Evolutionary conservation across 768 basidiomycete genomes (phyloP).

Genomic region (Baorangia bicolor): DNA sequence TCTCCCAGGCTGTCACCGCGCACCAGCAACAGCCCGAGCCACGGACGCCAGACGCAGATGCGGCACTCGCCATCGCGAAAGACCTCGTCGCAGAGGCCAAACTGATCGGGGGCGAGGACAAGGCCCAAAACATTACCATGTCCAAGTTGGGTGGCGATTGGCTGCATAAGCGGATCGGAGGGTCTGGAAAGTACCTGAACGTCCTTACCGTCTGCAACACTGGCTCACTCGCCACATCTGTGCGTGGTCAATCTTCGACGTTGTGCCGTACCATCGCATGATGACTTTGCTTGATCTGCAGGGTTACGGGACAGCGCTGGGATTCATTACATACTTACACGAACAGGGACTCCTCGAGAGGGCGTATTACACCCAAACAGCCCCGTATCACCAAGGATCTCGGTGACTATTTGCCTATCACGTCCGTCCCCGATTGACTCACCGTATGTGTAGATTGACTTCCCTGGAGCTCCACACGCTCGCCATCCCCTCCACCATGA

Average conservation of each 20-base stretch:
- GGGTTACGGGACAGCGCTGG: conserved; percentile 96
- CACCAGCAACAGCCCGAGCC: conserved; percentile 19
- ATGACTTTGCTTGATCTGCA: conserved; percentile 30
- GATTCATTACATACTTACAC: conserved; percentile 88
- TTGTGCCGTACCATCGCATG: background rate
- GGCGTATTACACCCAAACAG: conserved; percentile 92
- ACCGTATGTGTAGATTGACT: conserved; percentile 58
- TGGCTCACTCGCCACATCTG: conserved; percentile 93
- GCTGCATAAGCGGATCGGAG: conserved; percentile 50
- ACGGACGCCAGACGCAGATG: conserved; percentile 28
- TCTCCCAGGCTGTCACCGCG: conserved; percentile 30
- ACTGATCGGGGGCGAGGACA: conserved; percentile 82
- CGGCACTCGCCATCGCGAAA: conserved; percentile 47
- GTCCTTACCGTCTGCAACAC: conserved; percentile 96
- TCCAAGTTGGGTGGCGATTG: conserved; percentile 83
- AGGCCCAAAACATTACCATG: conserved; percentile 85
- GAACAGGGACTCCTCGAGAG: conserved; percentile 72
- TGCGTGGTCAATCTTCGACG: conserved; percentile 26
- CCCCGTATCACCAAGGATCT: conserved; percentile 93
- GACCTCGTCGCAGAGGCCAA: conserved; percentile 70
- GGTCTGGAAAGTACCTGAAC: conserved; percentile 55
- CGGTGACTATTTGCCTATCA: conserved; percentile 39
- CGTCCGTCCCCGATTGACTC: background rate
- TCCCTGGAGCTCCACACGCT: conserved; percentile 86
- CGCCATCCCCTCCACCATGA: conserved; percentile 84